These are phyloP conservation scores for Aspergillus latus DNA, from an alignment of 2,329 filamentous ascomycete species.

Conservation along the genomic window DNA sequence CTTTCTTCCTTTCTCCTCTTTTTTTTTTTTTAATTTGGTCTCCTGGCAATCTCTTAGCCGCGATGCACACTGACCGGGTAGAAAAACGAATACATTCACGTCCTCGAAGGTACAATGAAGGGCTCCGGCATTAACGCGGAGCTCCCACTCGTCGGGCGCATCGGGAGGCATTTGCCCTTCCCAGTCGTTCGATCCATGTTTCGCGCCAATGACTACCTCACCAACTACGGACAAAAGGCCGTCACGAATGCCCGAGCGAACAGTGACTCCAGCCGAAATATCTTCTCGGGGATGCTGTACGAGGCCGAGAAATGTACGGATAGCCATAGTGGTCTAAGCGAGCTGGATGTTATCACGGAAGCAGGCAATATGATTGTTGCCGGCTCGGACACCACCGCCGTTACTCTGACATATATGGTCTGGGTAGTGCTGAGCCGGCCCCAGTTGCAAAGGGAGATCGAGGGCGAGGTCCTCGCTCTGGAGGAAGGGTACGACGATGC, in stretches of 20 bases:
- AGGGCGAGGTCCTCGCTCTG: constrained; percentile 46
- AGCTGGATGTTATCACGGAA: constrained; percentile 38
- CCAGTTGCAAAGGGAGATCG: constrained; percentile 46
- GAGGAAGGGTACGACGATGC: constrained; percentile 39
- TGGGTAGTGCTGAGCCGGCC: constrained; percentile 35
- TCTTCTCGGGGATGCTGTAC: constrained; percentile 41
- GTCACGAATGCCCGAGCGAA: constrained; percentile 21
- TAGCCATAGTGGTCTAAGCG: constrained; percentile 14
- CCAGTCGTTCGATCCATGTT: constrained; percentile 12
- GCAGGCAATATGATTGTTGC: constrained; percentile 48
- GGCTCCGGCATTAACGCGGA: constrained; percentile 14
- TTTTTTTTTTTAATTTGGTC: background rate
- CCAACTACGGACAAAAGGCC: constrained; percentile 11
- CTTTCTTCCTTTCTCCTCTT: background rate
- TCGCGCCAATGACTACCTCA: constrained; percentile 12
- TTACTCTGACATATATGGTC: constrained; percentile 49
- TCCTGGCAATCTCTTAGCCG: too few relatives aligned
- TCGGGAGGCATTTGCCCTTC: constrained; percentile 13
- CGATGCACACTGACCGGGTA: constrained; percentile 6
- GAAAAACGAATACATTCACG: constrained; percentile 39
- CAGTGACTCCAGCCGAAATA: constrained; percentile 29
- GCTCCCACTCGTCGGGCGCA: constrained; percentile 9
- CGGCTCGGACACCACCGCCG: constrained; percentile 52
- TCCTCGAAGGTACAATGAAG: constrained; percentile 30
- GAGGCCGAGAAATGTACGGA: constrained; percentile 30